Percentiles rank a stretch among this genome's conserved stretches.
These are phyloP conservation scores for Globisporangium acanthophoron DNA, from an alignment of 352 stramenopile species.

Conservation along the genomic window DNA sequence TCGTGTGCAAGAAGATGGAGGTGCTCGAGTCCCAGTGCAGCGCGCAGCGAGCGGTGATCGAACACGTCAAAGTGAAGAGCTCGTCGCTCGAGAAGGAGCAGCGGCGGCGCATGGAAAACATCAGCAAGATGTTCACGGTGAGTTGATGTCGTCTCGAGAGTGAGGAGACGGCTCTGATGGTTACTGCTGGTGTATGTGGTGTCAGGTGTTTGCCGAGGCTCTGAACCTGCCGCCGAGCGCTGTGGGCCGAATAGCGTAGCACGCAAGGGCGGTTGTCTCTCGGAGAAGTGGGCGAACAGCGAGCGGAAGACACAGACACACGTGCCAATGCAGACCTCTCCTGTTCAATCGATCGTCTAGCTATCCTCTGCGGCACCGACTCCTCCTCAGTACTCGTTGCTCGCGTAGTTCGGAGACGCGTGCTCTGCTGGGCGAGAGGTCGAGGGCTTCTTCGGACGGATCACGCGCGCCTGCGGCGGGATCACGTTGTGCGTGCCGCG, in stretches of 20 bases:
- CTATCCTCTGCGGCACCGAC: neutral
- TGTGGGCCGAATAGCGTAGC: constrained; percentile 18
- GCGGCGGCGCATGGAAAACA: constrained; percentile 64
- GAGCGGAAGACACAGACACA: neutral
- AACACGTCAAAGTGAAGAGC: constrained; percentile 52
- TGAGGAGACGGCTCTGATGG: neutral
- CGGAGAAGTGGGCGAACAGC: neutral
- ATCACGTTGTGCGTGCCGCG: constrained; percentile 64
- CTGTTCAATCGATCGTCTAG: neutral
- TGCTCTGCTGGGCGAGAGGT: constrained; percentile 25
- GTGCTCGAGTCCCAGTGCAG: constrained; percentile 40
- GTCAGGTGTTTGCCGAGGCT: constrained; percentile 64
- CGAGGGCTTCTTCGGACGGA: constrained; percentile 62
- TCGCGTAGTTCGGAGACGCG: neutral
- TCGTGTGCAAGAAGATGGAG: constrained; percentile 56
- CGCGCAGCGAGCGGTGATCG: constrained; percentile 25
- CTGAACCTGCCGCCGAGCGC: constrained; percentile 47
- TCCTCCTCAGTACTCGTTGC: neutral
- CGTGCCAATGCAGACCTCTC: neutral
- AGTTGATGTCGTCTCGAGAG: constrained; percentile 1
- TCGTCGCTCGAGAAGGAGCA: constrained; percentile 62
- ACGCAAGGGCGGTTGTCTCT: too few species aligned
- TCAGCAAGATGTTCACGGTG: constrained; percentile 75
- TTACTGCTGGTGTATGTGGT: neutral
- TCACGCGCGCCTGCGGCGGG: constrained; percentile 65